Evolutionary conservation across 1,284 basidiomycete genomes (phyloP).

Genomic region (Sparassis latifolia): DNA sequence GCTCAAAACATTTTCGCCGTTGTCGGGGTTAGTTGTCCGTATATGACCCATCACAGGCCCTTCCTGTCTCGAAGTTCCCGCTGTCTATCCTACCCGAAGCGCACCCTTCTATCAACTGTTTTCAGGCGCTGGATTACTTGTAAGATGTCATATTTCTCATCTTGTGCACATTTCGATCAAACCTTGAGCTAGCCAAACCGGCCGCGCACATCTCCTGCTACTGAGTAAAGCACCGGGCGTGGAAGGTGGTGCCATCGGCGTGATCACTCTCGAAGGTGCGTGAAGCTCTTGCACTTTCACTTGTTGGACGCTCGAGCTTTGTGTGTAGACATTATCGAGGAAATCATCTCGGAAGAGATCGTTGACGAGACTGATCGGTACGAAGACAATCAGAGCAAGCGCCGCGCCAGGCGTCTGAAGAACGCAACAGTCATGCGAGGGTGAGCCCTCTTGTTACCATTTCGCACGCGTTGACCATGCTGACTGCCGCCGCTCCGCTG

Average conservation of each 20-base stretch:
- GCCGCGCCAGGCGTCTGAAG: slow-evolving; percentile 60
- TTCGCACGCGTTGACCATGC: neutral
- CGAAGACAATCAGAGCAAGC: slow-evolving; percentile 79
- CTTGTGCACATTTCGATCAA: slow-evolving; percentile 3
- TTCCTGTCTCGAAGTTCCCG: slow-evolving; percentile 69
- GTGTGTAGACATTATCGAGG: slow-evolving; percentile 30
- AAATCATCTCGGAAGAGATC: slow-evolving; percentile 86
- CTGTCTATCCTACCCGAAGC: slow-evolving; percentile 91
- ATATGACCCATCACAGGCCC: slow-evolving; percentile 81
- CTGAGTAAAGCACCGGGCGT: slow-evolving; percentile 80
- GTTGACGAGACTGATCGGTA: slow-evolving; percentile 89
- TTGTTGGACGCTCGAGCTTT: neutral
- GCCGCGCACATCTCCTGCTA: slow-evolving; percentile 87
- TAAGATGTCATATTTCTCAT: slow-evolving; percentile 26
- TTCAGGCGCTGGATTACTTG: slow-evolving; percentile 85
- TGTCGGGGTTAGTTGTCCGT: slow-evolving; percentile 61
- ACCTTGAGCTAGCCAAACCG: slow-evolving; percentile 77
- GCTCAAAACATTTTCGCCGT: neutral
- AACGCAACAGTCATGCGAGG: slow-evolving; percentile 79
- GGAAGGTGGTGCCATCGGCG: slow-evolving; percentile 76
- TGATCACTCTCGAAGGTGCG: slow-evolving; percentile 74
- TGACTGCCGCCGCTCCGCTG: neutral
- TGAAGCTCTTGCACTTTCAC: neutral
- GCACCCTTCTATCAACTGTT: slow-evolving; percentile 77
- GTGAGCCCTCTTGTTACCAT: slow-evolving; percentile 29